phyloP scores from a whole-genome alignment of 2,329 filamentous ascomycete genomes.

The Penicillium sp. region DNA sequence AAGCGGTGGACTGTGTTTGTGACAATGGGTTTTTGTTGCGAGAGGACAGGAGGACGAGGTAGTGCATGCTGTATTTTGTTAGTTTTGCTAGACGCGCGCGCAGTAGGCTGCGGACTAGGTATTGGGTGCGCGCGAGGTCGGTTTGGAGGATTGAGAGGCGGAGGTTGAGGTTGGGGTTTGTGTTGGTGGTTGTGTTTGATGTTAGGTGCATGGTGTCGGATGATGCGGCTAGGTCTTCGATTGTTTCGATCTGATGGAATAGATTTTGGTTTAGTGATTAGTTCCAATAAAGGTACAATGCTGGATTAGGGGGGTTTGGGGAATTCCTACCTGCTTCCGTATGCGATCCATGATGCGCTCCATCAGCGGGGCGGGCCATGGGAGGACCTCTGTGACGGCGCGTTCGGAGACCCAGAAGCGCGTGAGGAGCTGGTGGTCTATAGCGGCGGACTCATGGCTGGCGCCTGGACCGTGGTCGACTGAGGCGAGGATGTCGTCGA shows the following conservation, averaged over 20 bases:
- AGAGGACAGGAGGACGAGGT: constrained; percentile 32
- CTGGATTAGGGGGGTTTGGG: background rate
- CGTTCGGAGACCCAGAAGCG: constrained; percentile 92
- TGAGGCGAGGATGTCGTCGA: constrained; percentile 73
- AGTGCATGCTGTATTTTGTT: constrained; percentile 50
- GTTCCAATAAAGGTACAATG: background rate
- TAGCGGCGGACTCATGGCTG: constrained; percentile 35
- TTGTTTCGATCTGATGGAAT: constrained; percentile 53
- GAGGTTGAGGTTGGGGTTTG: constrained; percentile 90
- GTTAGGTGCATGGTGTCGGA: constrained; percentile 38
- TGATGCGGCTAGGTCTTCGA: constrained; percentile 57
- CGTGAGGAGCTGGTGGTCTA: constrained; percentile 83
- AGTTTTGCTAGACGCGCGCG: constrained; percentile 80
- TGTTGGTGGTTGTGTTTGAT: constrained; percentile 73
- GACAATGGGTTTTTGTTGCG: constrained; percentile 16
- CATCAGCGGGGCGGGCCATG: constrained; percentile 72
- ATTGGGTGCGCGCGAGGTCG: constrained; percentile 91
- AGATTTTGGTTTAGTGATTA: background rate
- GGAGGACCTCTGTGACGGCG: constrained; percentile 80
- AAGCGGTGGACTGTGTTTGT: constrained; percentile 17
- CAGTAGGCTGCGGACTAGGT: constrained; percentile 76
- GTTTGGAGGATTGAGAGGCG: constrained; percentile 92
- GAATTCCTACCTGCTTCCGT: constrained; percentile 52
- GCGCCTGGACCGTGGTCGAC: constrained; percentile 58
- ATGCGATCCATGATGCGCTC: constrained; percentile 74